Evolutionary conservation across 805 yeast genomes (phyloP), one percentile per base, ranked within the genome.

Genomic region (Ogataea salicorniae): DNA sequence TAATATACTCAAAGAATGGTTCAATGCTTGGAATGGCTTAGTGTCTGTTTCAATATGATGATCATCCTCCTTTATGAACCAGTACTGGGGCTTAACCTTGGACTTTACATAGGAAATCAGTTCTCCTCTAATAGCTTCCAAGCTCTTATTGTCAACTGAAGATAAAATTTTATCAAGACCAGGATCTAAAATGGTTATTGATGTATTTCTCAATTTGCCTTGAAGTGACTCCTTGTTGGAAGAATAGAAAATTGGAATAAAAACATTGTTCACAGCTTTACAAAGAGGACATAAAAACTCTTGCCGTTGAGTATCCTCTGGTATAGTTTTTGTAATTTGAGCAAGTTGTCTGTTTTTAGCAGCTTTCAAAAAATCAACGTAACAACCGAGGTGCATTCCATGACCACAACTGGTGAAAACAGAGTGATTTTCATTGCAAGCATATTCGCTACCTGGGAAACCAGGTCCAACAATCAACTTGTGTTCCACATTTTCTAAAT

Each of bases 261-360:
- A 89, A 49, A 84, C 75, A 60, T 92, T 92, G 60, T 85, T 86
- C 40, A 92, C 71, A 0, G 95, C 84, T 50, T 89, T 89, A 70
- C 99, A 92, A 35, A 92, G 74, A 0, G 98, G 98, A 60, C 99
- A 92, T 23, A 87, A 68, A 54, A 87, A 84, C 58, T 91, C 95
- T 7, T 81, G 79, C 48, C 79, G 79, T 29, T 81, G 81, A 13
- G 74, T 67, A 52, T 86, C 81, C 53, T 85, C 95, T 0, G 96
- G 95, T 5, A 83, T 72, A 43, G 91, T 87, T 60, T 95, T 74
- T 0, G 96, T 87, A 34, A 90, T 79, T 59, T 89, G 95, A 16
- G 75, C 79, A 55, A 77, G 80, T 34, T 63, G 67, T 15, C 83
- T 74, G 6, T 73, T 66, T 44, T 78, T 70, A 39, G 76, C 72